Evolutionary conservation across 1,284 basidiomycete species (phyloP).

Genomic region (Naganishia liquefaciens): DNA sequence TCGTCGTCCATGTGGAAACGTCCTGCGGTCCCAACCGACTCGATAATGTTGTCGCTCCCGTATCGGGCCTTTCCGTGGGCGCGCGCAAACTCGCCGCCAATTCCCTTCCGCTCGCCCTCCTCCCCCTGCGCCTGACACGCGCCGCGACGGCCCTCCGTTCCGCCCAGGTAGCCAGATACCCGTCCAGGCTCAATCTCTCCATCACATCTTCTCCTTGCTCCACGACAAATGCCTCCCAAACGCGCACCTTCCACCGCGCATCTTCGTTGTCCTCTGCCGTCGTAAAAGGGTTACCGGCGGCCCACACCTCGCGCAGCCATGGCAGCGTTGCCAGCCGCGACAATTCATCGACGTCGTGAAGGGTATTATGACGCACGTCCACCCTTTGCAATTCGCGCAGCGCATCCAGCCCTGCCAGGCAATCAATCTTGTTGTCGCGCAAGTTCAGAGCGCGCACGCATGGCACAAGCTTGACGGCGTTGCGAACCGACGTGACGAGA

Average conservation of each 20-base stretch:
- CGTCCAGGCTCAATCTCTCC: slow-evolving; percentile 61
- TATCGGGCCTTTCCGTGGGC: background rate
- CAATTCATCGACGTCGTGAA: slow-evolving; percentile 82
- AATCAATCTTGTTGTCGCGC: slow-evolving; percentile 82
- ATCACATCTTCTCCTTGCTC: slow-evolving; percentile 68
- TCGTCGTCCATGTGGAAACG: background rate
- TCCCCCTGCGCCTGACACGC: slow-evolving; percentile 27
- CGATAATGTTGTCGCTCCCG: background rate
- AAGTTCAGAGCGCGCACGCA: slow-evolving; percentile 75
- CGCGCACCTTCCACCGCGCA: slow-evolving; percentile 66
- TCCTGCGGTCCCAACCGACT: slow-evolving; percentile 17
- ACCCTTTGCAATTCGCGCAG: slow-evolving; percentile 77
- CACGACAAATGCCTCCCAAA: slow-evolving; percentile 78
- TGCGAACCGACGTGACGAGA: slow-evolving; percentile 92
- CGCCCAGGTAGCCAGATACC: slow-evolving; percentile 68
- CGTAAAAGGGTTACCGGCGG: slow-evolving; percentile 75
- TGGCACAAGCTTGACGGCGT: slow-evolving; percentile 79
- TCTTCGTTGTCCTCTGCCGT: slow-evolving; percentile 58
- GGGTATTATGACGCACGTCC: slow-evolving; percentile 78
- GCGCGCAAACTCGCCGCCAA: background rate
- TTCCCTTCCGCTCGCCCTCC: slow-evolving; percentile 2
- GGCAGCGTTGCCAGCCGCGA: slow-evolving; percentile 79
- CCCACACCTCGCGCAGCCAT: slow-evolving; percentile 72
- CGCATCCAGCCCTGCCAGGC: slow-evolving; percentile 88
- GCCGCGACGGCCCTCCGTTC: slow-evolving; percentile 61